Base-by-base conservation (phyloP, 345 rosid genomes). In the Bretschneidera sinensis region DNA sequence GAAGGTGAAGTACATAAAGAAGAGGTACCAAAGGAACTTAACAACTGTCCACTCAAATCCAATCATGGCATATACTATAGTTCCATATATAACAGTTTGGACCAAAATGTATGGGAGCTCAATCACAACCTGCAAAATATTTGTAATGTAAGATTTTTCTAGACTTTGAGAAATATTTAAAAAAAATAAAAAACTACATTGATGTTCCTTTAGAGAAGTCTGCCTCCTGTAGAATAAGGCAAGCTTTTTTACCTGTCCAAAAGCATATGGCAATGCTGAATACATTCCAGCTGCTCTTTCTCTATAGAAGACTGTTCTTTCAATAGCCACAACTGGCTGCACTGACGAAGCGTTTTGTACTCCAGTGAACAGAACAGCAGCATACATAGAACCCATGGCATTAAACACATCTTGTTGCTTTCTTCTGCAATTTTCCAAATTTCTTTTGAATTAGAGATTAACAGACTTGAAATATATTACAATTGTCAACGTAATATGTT, bases 241-340 rank as follows among this genome's bases (percentile, higher is more conserved):
- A 2, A 28, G 8, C 9, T 39, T 18, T 1, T 24, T 25, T 75
- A 86, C 89, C 79, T 84, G 94, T 19, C 73, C 89, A 28, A 84
- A 81, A 22, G 94, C 94, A 60, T 86, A 86, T 19, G 94, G 83
- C 60, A 86, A 39, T 23, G 83, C 84, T n/a, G 89, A 86, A 60
- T 86, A 86, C 87, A 86, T 79, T 56, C 89, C 85, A 7, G 94
- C 87, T 21, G 85, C 87, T 62, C 84, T 80, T 73, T 86, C 89
- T 59, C 94, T 71, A 54, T 86, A 86, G 63, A 82, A 86, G 2
- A 86, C 87, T 1, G 87, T 86, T 62, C 89, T 78, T 61, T 86
- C 94, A 8, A 84, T 65, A 0, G 80, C 78, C 24, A 86, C 94
- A 18, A 86, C 85, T 5, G 94, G 81, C 55, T 84, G 89, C 34